phyloP scores from a whole-genome alignment of 345 rosid genomes.

The Aegle marmelos region DNA sequence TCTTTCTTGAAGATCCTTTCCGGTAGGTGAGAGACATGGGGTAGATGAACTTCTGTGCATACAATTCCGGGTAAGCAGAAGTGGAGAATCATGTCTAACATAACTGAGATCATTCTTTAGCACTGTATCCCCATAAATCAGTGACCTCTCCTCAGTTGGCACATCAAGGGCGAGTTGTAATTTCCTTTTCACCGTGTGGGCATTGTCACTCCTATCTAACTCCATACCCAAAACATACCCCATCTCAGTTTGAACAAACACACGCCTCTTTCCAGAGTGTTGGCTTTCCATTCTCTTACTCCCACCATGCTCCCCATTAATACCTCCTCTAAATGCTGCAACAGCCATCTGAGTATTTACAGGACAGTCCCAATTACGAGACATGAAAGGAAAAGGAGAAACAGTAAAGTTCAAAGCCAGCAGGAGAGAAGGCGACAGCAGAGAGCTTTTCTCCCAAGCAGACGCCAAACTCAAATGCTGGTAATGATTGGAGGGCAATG shows the following conservation, averaged over 20 bases:
- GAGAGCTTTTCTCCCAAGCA: slow-evolving; percentile 32
- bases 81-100: slow-evolving; percentile 58
- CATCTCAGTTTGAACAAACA: slow-evolving; percentile 65
- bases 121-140: slow-evolving; percentile 59
- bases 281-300: slow-evolving; percentile 43
- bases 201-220: slow-evolving; percentile 58
- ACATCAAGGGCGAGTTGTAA: slow-evolving; percentile 52
- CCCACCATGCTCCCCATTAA: slow-evolving; percentile 36
- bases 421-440: slow-evolving; percentile 10
- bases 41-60: slow-evolving; percentile 66
- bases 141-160: slow-evolving; percentile 50
- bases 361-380: slow-evolving; percentile 39
- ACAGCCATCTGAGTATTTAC: slow-evolving; percentile 58
- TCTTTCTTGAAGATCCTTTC: slow-evolving; percentile 42
- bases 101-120: slow-evolving; percentile 54
- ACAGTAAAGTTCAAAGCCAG: not conserved
- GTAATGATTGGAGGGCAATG: slow-evolving; percentile 7
- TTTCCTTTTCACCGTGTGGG: slow-evolving; percentile 56
- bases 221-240: slow-evolving; percentile 68
- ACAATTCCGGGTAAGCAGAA: slow-evolving; percentile 51
- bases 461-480: slow-evolving; percentile 29
- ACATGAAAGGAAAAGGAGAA: slow-evolving; percentile 31
- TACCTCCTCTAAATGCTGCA: slow-evolving; percentile 42
- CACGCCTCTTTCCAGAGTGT: slow-evolving; percentile 53
- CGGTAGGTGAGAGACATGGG: slow-evolving; percentile 60